Evolutionary conservation across 768 basidiomycete genomes (phyloP).

Genomic region (Macrocybe gigantea): DNA sequence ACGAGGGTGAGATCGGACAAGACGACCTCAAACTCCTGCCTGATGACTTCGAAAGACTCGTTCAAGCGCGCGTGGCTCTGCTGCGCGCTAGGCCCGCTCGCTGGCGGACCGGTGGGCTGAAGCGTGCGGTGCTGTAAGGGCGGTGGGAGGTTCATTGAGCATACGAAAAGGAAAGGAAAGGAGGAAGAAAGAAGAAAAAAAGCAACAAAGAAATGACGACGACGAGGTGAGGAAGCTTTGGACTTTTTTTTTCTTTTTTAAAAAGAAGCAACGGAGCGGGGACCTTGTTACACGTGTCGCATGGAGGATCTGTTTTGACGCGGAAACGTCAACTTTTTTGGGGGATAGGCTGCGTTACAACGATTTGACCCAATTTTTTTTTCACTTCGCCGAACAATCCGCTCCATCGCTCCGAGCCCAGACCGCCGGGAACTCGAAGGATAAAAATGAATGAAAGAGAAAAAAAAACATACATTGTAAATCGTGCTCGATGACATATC

Average conservation of each 20-base stretch:
- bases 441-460: not conserved
- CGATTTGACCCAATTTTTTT: too few species aligned
- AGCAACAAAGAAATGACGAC: not conserved
- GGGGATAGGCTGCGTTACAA: not conserved
- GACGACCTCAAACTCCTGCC: conserved; percentile 76
- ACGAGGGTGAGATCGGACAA: conserved; percentile 55
- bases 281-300: conserved; percentile 3
- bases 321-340: conserved; percentile 2
- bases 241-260: too few species aligned
- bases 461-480: not conserved
- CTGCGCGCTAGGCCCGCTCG: conserved; percentile 31
- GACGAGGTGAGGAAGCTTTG: not conserved
- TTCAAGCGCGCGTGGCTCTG: conserved; percentile 40
- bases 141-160: conserved; percentile 2
- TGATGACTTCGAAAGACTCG: conserved; percentile 73
- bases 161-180: not conserved
- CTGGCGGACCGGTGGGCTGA: conserved; percentile 40
- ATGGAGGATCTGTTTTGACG: conserved; percentile 1
- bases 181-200: conserved; percentile 2
- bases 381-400: too few species aligned
- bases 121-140: conserved; percentile 41
- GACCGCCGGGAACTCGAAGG: not conserved
- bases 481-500: not conserved
- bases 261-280: not conserved
- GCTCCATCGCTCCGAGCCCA: too few species aligned